Evolutionary conservation across 352 stramenopile species (phyloP).

Genomic region (Pythium brassicae): DNA sequence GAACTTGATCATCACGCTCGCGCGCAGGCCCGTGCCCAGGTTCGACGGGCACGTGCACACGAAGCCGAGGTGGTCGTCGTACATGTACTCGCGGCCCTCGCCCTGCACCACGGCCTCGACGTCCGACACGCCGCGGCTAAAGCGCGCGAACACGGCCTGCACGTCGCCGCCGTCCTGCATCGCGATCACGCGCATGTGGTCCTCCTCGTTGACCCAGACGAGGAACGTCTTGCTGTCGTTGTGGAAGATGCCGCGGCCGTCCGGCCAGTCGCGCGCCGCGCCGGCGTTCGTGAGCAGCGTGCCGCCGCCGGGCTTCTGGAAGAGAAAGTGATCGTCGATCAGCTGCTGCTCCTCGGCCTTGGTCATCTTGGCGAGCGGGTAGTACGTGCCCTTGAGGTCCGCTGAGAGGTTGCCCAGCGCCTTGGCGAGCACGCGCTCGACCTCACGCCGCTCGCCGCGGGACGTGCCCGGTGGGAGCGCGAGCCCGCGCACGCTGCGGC

Average conservation of each 20-base stretch:
- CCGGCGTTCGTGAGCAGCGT: constrained; percentile 82
- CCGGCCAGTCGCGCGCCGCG: constrained; percentile 90
- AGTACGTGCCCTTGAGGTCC: constrained; percentile 86
- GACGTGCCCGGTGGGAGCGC: constrained; percentile 86
- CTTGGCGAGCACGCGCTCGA: constrained; percentile 83
- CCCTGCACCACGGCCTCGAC: constrained; percentile 76
- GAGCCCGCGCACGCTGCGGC: constrained; percentile 87
- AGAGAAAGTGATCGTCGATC: constrained; percentile 89
- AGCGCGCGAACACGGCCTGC: constrained; percentile 85
- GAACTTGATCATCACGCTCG: constrained; percentile 85
- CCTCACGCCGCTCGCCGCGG: constrained; percentile 68
- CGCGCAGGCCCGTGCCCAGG: constrained; percentile 79
- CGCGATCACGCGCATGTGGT: constrained; percentile 89
- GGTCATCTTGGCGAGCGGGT: constrained; percentile 86
- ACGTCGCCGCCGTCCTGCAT: constrained; percentile 91
- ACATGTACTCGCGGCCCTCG: constrained; percentile 83
- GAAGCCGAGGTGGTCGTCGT: constrained; percentile 89
- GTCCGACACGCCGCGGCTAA: constrained; percentile 74
- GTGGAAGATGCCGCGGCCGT: constrained; percentile 91
- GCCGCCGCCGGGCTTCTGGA: constrained; percentile 90
- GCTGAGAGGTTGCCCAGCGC: constrained; percentile 64
- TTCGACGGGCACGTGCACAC: constrained; percentile 86
- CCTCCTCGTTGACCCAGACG: constrained; percentile 87
- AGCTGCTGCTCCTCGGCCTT: constrained; percentile 90
- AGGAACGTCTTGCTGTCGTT: constrained; percentile 91